Evolutionary conservation across 768 basidiomycete genomes (phyloP), one percentile per base, ranked within the genome.

Genomic region (Suillus bovinus): DNA sequence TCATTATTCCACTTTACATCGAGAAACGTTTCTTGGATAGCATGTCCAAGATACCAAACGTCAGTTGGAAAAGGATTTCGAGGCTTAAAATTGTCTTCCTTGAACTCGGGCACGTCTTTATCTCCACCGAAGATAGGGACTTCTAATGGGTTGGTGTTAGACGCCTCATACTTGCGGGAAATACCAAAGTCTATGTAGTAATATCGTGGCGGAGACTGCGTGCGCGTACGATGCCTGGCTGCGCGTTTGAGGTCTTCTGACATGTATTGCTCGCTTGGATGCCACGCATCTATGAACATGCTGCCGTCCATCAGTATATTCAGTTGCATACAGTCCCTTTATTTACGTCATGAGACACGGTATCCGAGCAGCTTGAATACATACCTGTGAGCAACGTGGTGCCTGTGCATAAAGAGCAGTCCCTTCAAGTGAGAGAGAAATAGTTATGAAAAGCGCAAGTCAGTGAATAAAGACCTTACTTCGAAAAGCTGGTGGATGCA

Each of bases 1-100:
- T 1, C 2, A 10, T 1, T 4, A 1, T 36, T 38, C 1, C n/a
- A 24, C 34, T 58, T n/a, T 55, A 81, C 80, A 56, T 70, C 56
- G 0, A 75, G n/a, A 58, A 81, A 77, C 13, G 73, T 67, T 52
- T 24, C 61, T 17, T 62, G 67, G 9, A 80, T 71, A 9, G 75
- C 33, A 56, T 81, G 81, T 0, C 80, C 81, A 1, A 82, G 63
- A 33, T 77, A 77, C 64, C 80, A 84, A 2, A 83, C 70, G 41
- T 84, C 83, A 0, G 75, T 77, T 0, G 75, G 68, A 41, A 83
- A 84, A 0, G 80, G 79, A 62, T 83, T 66, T 9, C 72, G 67
- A 2, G 70, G 73, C 2, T 61, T 52, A 0, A 59, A 47, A 5
- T 59, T 67, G 27, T 70, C 67, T 29, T 73, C 68, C 24, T 67